Evolutionary conservation across 2,329 filamentous ascomycete species (phyloP).

Genomic region (Sporothrix euskadiensis): DNA sequence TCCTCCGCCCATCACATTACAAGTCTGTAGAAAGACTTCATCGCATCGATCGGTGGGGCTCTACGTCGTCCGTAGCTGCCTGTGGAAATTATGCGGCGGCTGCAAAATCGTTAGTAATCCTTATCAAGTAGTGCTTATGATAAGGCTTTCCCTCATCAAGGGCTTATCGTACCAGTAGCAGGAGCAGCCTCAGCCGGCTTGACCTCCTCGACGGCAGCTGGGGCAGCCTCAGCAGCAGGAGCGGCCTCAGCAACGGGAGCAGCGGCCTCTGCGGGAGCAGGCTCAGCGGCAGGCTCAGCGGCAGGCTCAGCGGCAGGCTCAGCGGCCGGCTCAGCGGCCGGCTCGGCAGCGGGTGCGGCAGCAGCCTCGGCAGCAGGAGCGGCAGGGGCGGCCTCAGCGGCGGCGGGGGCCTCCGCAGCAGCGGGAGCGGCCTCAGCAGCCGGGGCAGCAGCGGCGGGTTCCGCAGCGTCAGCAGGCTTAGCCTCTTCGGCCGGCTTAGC

Average conservation of each 20-base stretch:
- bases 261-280: conserved; percentile 21
- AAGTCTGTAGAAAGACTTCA: neutral
- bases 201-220: conserved; percentile 34
- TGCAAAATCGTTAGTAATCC: neutral
- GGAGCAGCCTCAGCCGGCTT: conserved; percentile 21
- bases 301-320: conserved; percentile 22
- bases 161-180: neutral
- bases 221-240: conserved; percentile 23
- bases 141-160: neutral
- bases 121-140: neutral
- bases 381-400: conserved; percentile 25
- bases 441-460: conserved; percentile 32
- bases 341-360: conserved; percentile 23
- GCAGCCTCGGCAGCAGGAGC: conserved; percentile 35
- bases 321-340: neutral
- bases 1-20: conserved; percentile 9
- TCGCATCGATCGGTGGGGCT: neutral
- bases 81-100: neutral
- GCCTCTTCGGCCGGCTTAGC: conserved; percentile 34
- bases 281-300: conserved; percentile 5
- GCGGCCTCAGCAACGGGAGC: conserved; percentile 25
- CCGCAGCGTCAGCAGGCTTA: conserved; percentile 27
- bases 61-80: neutral
- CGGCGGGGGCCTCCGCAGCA: neutral
- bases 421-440: neutral